Base-by-base conservation (phyloP, 2,329 filamentous ascomycete species). In the Aureobasidium sp. region DNA sequence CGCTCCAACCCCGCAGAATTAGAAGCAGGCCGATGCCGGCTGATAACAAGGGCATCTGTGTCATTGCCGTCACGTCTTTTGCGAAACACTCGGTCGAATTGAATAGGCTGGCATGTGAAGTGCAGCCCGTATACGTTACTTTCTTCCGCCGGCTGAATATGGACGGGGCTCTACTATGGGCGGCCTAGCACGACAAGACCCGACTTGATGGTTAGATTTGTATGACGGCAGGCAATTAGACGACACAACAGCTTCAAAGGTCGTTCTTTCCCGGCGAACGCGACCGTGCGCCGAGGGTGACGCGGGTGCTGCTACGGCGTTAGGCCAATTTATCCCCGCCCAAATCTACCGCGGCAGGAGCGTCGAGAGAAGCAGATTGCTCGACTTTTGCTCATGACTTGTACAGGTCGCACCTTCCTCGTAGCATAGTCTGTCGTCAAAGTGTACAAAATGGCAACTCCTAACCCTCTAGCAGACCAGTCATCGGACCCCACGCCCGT, bases 401-500 rank as follows among this genome's bases (percentile, higher is more conserved):
- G 20, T 6, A 23, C 37, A 27, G 52, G 27, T 41, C 36, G 37
- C 15, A 34, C 37, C 5, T 56, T 44, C 36, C 20, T 55, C 26
- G 8, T 26, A 12, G 36, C 2, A 27, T 15, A 17, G 2, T 8
- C 26, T 29, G 15, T 29, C 34, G 9, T 34, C n/a, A n/a, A n/a
- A 47, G 15, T 58, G 1, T 23, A 47, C 29, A 36, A 5, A 1
- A 59, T 59, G 56, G 56, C 44, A 9, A 59, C 56, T n/a, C 56
- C 56, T 9, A 59, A 59, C 9, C 56, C 56, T 6, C 26, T 59
- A 10, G 56, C 56, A 47, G 56, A 32, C 15, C 10, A 15, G n/a
- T 41, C 56, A 3, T 57, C 53, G 17, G 56, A 59, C 29, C 29
- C 55, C 20, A n/a, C 56, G 9, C 47, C 47, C 13, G 76, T 91